These are phyloP conservation scores for Trichoderma koningii DNA, from an alignment of 2,329 filamentous ascomycete genomes.

Conservation along the genomic window DNA sequence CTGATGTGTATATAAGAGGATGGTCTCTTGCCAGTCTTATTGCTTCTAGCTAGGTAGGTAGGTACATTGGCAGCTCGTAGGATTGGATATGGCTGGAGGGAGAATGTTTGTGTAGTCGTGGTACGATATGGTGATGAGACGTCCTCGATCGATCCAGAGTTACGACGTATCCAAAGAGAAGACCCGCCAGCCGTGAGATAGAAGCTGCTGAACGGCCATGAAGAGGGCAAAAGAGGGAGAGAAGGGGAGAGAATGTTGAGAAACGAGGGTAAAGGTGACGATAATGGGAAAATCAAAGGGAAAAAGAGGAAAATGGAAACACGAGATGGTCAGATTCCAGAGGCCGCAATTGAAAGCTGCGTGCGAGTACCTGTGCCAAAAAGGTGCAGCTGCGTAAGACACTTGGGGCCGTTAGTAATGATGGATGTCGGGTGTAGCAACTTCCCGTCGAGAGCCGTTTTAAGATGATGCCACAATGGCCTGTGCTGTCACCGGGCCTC, in stretches of 20 bases:
- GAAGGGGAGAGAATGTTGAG: not conserved
- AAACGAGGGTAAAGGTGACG: not conserved
- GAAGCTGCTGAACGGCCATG: conserved; percentile 18
- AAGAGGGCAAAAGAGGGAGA: not conserved
- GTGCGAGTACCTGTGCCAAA: not conserved
- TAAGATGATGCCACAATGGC: too few species aligned
- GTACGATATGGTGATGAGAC: too few species aligned
- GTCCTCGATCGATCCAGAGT: not conserved
- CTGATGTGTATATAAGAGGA: not conserved
- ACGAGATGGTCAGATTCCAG: not conserved
- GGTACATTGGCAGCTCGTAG: too few species aligned
- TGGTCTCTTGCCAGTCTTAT: too few species aligned
- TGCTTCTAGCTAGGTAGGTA: too few species aligned
- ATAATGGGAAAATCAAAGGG: not conserved
- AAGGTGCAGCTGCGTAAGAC: too few species aligned
- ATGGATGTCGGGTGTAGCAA: too few species aligned
- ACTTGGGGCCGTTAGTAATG: too few species aligned
- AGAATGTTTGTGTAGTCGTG: too few species aligned
- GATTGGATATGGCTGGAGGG: too few species aligned
- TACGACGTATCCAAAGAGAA: conserved; percentile 25
- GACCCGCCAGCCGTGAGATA: conserved; percentile 20
- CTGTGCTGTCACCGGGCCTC: too few species aligned
- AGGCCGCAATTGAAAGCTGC: not conserved
- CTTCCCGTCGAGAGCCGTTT: too few species aligned
- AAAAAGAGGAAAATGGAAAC: not conserved